Percentiles rank a stretch among this genome's conserved stretches.
Evolutionary conservation across 176 grass and related monocot species (phyloP).

Genomic region (Themeda triandra): DNA sequence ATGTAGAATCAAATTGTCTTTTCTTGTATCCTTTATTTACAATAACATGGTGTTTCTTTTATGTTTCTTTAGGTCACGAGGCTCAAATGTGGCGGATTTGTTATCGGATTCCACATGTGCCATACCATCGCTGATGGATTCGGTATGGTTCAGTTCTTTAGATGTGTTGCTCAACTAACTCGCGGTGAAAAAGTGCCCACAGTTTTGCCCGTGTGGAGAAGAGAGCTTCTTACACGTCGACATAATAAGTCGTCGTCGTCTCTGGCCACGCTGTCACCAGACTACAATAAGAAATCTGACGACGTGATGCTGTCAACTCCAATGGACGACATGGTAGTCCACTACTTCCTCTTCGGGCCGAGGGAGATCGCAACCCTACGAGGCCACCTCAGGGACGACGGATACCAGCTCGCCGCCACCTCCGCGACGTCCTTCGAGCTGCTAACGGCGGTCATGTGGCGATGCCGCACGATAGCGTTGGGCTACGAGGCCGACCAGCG

Average conservation of each 20-base stretch:
- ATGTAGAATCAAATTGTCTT: neutral
- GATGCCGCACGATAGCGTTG: conserved; percentile 19
- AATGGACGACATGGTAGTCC: neutral
- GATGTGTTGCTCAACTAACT: conserved; percentile 32
- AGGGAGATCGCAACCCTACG: conserved; percentile 1
- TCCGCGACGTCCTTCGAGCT: conserved; percentile 30
- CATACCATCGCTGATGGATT: conserved; percentile 54
- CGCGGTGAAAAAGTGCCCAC: conserved; percentile 25
- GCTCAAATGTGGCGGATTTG: conserved; percentile 47
- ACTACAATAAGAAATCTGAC: neutral
- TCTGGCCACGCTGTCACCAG: neutral
- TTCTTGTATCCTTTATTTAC: neutral
- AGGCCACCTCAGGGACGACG: neutral
- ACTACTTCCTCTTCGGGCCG: conserved; percentile 45
- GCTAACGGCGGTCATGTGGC: conserved; percentile 37
- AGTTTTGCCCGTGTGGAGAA: conserved; percentile 39
- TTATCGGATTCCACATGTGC: conserved; percentile 41
- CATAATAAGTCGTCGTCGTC: neutral
- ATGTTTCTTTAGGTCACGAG: conserved; percentile 32
- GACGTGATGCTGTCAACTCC: conserved; percentile 41
- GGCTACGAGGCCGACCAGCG: neutral
- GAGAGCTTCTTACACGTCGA: conserved; percentile 24
- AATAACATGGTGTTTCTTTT: too few species aligned
- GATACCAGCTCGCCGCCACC: neutral
- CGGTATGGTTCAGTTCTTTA: conserved; percentile 41